Conservation (phyloP, 2,329 filamentous ascomycete species). For the Diplodia scrobiculata region DNA sequence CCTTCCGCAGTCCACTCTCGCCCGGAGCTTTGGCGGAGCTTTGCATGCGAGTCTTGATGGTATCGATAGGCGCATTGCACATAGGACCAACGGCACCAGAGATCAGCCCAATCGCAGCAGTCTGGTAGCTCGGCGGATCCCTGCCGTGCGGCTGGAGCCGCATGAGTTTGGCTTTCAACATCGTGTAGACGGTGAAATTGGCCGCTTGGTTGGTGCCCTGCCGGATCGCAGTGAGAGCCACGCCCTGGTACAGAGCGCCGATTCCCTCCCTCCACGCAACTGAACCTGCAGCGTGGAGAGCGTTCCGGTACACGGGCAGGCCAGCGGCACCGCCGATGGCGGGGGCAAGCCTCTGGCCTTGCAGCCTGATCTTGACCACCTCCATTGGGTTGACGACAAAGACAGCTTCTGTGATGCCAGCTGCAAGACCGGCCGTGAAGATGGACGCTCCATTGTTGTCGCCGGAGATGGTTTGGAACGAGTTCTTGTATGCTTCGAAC, state of each 20-base stretch:
- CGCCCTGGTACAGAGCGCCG: background rate
- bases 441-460: background rate
- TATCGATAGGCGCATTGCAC: slow-evolving; percentile 19
- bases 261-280: slow-evolving; percentile 4
- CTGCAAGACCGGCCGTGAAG: background rate
- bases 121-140: slow-evolving; percentile 11
- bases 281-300: background rate
- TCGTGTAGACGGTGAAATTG: slow-evolving; percentile 12
- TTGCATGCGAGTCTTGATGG: slow-evolving; percentile 14
- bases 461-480: background rate
- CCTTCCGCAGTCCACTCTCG: background rate
- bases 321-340: background rate
- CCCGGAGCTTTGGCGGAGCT: background rate
- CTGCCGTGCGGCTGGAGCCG: background rate
- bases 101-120: background rate
- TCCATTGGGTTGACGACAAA: slow-evolving; percentile 14
- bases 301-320: background rate
- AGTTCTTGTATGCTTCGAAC: slow-evolving; percentile 5
- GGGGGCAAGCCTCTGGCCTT: background rate
- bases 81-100: slow-evolving; percentile 1
- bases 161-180: background rate
- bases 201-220: slow-evolving; percentile 11
- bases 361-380: slow-evolving; percentile 18
- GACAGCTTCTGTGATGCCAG: background rate
- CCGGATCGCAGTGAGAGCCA: slow-evolving; percentile 1